Evolutionary conservation across 2,329 filamentous ascomycete genomes (phyloP).

Genomic region (Neocatenulostroma microsporum): DNA sequence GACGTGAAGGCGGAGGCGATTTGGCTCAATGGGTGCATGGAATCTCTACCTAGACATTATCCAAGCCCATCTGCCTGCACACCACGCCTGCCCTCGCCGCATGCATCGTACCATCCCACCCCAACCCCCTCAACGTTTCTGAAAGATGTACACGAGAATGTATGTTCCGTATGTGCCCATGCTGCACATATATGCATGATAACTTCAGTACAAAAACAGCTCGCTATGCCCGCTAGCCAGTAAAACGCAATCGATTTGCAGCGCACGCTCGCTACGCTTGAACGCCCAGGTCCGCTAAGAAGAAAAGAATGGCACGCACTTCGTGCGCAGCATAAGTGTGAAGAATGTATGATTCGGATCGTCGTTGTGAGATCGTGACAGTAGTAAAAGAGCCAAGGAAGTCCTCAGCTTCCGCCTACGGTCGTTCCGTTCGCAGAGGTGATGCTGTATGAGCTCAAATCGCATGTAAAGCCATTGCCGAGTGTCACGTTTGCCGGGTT

Average conservation of each 20-base stretch:
- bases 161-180: not conserved
- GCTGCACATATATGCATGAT: not conserved
- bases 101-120: not conserved
- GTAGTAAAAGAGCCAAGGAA: not conserved
- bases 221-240: not conserved
- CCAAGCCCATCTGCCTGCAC: not conserved
- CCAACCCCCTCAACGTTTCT: not conserved
- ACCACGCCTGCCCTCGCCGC: not conserved
- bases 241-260: no score
- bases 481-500: constrained; percentile 21
- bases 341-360: not conserved
- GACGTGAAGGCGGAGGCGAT: no score
- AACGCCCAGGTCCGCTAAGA: not conserved
- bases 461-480: constrained; percentile 20
- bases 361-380: no score
- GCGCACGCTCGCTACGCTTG: no score
- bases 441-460: constrained; percentile 16
- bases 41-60: not conserved
- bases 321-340: no score
- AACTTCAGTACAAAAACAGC: no score
- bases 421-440: constrained; percentile 20
- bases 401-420: constrained; percentile 13
- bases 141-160: not conserved
- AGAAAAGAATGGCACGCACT: no score
- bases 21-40: no score